These are phyloP conservation scores for Suillus occidentalis DNA, from an alignment of 768 basidiomycete genomes.

Conservation along the genomic window DNA sequence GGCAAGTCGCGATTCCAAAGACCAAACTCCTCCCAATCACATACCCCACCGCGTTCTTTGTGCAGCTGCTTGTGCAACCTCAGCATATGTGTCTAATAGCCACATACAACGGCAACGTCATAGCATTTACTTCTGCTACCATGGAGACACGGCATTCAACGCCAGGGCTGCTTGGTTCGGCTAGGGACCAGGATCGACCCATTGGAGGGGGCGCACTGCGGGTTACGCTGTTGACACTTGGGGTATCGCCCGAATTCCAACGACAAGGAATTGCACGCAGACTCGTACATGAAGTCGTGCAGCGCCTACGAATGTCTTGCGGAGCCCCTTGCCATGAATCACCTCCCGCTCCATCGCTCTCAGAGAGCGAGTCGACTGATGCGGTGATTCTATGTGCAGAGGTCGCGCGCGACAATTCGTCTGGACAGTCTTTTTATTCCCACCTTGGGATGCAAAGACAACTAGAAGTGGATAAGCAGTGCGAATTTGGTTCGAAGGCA, in stretches of 20 bases:
- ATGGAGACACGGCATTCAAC: constrained; percentile 10
- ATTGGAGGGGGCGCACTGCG: constrained; percentile 16
- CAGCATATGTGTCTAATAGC: constrained; percentile 32
- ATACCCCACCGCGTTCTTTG: constrained; percentile 31
- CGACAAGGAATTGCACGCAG: constrained; percentile 30
- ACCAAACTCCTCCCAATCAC: constrained; percentile 25
- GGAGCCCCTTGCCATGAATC: background rate
- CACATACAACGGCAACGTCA: constrained; percentile 16
- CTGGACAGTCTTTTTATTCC: constrained; percentile 28
- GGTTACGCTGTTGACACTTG: constrained; percentile 31
- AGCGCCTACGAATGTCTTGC: constrained; percentile 20
- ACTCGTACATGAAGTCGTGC: constrained; percentile 29
- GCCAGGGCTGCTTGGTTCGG: constrained; percentile 3
- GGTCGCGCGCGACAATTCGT: constrained; percentile 26
- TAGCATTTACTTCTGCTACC: constrained; percentile 32
- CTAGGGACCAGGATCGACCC: background rate
- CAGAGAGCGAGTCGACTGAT: constrained; percentile 11
- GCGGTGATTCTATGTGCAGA: constrained; percentile 28
- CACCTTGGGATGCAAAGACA: constrained; percentile 31
- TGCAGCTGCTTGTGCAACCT: constrained; percentile 32
- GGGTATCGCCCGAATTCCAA: constrained; percentile 27
- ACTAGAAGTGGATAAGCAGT: constrained; percentile 10
- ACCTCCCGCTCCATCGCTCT: background rate
- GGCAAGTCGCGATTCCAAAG: constrained; percentile 9
- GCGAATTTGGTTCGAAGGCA: constrained; percentile 18